Conservation (phyloP, 805 yeast genomes). For the Kazachstania taianensis region DNA sequence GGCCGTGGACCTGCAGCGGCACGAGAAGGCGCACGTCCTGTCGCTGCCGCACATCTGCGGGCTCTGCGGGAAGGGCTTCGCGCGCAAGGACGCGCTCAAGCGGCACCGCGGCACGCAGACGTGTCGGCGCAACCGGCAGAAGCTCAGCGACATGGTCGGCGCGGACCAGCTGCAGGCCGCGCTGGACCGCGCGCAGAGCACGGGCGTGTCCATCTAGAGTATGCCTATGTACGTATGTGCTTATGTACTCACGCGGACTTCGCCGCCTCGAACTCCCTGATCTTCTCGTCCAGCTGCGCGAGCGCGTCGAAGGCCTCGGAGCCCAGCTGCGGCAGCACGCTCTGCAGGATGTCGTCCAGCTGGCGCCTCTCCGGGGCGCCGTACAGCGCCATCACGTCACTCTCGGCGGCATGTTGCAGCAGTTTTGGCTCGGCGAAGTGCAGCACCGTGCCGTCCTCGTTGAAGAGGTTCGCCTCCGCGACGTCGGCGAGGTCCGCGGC, state of each 20-base stretch:
- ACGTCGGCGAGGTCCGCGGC: constrained; percentile 82
- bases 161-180: constrained; percentile 30
- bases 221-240: background rate
- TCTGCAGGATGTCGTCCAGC: constrained; percentile 86
- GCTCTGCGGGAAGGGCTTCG: constrained; percentile 72
- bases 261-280: constrained; percentile 37
- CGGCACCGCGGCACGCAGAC: constrained; percentile 68
- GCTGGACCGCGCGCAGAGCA: constrained; percentile 21
- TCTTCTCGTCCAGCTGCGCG: constrained; percentile 79
- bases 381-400: constrained; percentile 89
- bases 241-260: constrained; percentile 18
- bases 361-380: constrained; percentile 92
- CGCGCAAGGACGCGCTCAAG: constrained; percentile 72
- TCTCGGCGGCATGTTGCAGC: constrained; percentile 79
- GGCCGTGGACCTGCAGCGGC: constrained; percentile 61
- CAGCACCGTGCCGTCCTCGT: constrained; percentile 89
- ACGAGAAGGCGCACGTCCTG: constrained; percentile 61
- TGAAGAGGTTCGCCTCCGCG: constrained; percentile 96
- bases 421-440: constrained; percentile 93
- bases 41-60: constrained; percentile 69
- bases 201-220: constrained; percentile 18
- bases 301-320: constrained; percentile 88
- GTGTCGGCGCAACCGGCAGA: constrained; percentile 60
- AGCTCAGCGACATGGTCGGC: constrained; percentile 29
- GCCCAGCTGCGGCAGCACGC: constrained; percentile 91